Percentiles rank a stretch among this genome's conserved stretches.
Evolutionary conservation across 176 grass and related monocot species (phyloP).

Genomic region (Oryza longistaminata): DNA sequence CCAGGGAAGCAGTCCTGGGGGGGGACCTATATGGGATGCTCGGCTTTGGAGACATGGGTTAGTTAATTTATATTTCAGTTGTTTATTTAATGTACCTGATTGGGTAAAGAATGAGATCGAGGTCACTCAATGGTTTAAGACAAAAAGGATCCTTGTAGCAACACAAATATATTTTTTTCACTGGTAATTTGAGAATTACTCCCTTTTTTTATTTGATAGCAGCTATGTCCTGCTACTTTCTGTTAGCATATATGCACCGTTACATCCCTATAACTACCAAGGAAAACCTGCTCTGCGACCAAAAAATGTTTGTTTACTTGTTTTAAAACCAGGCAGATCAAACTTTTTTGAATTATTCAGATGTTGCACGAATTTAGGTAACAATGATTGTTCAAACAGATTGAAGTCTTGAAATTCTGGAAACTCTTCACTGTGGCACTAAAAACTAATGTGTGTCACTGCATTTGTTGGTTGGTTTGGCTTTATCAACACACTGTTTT

Average conservation of each 20-base stretch:
- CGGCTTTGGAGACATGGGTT: slow-evolving; percentile 99
- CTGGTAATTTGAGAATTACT: not conserved
- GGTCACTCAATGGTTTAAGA: not conserved
- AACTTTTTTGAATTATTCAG: not conserved
- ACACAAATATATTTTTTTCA: not conserved
- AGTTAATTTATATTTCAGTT: slow-evolving; percentile 2
- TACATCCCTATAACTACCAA: not conserved
- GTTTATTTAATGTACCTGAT: not conserved
- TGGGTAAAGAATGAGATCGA: not conserved
- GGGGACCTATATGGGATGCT: slow-evolving; percentile 99
- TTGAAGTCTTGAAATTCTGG: not conserved
- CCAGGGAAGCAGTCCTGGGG: slow-evolving; percentile 68
- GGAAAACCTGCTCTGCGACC: not conserved
- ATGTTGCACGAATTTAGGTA: slow-evolving; percentile 1
- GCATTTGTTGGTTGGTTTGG: slow-evolving; percentile 1
- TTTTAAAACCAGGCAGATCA: not conserved
- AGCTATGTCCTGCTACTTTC: not conserved
- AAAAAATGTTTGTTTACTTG: slow-evolving; percentile 1
- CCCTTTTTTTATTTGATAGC: not conserved
- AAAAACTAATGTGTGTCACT: not conserved
- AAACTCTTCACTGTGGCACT: not conserved
- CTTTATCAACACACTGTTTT: not conserved
- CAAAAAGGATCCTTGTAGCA: not conserved
- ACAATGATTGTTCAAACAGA: not conserved
- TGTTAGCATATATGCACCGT: not conserved